Evolutionary conservation across 2,329 filamentous ascomycete genomes (phyloP).

Genomic region (Aspergillus brasiliensis): DNA sequence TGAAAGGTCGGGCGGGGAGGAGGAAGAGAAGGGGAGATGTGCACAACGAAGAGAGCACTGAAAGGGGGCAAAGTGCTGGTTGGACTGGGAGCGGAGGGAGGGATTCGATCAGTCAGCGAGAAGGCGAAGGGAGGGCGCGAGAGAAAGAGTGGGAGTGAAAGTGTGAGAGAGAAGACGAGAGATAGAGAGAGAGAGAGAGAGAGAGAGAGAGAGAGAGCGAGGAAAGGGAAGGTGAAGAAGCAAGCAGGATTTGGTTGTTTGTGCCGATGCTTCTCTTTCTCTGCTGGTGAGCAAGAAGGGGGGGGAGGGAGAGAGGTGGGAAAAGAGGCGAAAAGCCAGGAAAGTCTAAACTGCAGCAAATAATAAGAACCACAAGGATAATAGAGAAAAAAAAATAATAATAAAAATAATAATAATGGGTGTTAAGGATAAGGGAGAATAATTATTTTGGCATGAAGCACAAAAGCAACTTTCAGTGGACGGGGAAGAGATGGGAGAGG

Average conservation of each 20-base stretch:
- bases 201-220: not conserved
- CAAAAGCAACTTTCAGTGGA: not conserved
- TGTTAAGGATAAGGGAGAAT: not conserved
- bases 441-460: not conserved
- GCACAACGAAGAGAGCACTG: slow-evolving; percentile 9
- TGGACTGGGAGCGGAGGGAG: slow-evolving; percentile 10
- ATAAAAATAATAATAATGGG: slow-evolving; percentile 1
- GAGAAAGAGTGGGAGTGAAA: not conserved
- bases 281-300: not conserved
- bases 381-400: not conserved
- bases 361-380: not conserved
- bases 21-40: slow-evolving; percentile 1
- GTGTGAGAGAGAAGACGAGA: slow-evolving; percentile 14
- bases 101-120: slow-evolving; percentile 19
- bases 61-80: slow-evolving; percentile 10
- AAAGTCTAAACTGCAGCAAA: not conserved
- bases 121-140: not conserved
- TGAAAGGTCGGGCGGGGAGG: slow-evolving; percentile 9
- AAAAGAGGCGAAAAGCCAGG: not conserved
- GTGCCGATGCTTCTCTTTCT: not conserved
- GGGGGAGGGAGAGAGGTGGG: not conserved
- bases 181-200: slow-evolving; percentile 4
- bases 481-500: not conserved
- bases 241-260: not conserved
- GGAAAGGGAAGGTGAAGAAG: not conserved